phyloP scores from a whole-genome alignment of 306 rosid genomes.

The Lotus japonicus region DNA sequence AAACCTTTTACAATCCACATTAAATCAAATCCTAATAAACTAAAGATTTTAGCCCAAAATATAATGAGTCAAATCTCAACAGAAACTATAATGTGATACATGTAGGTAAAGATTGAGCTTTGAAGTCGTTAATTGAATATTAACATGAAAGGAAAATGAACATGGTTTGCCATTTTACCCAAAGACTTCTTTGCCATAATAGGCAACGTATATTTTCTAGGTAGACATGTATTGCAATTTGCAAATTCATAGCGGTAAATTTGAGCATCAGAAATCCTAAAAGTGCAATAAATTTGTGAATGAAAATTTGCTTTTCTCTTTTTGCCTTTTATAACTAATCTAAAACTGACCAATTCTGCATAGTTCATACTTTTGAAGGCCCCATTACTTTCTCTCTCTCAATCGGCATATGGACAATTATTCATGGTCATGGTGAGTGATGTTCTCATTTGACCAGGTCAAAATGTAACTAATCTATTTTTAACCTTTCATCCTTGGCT shows the following conservation, averaged over 20 bases:
- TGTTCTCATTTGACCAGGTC: slow-evolving; percentile 53
- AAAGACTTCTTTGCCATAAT: not conserved
- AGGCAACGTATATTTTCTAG: slow-evolving; percentile 13
- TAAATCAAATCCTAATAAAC: too few relatives aligned
- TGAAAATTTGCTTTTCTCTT: not conserved
- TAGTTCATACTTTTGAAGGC: slow-evolving; percentile 16
- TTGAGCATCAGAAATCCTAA: slow-evolving; percentile 5
- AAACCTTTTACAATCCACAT: too few relatives aligned
- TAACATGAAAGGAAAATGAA: not conserved
- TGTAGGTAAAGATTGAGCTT: too few relatives aligned
- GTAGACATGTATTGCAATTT: slow-evolving; percentile 18
- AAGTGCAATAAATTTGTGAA: slow-evolving; percentile 8
- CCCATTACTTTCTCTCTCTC: slow-evolving; percentile 12
- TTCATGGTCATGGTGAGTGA: slow-evolving; percentile 15
- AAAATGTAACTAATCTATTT: slow-evolving; percentile 22
- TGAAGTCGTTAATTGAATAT: not conserved
- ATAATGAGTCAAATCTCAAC: too few relatives aligned
- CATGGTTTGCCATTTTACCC: not conserved
- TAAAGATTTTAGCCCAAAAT: too few relatives aligned
- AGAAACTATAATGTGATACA: too few relatives aligned
- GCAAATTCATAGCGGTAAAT: not conserved
- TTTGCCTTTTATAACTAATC: slow-evolving; percentile 15
- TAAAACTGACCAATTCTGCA: slow-evolving; percentile 10
- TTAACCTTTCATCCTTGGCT: slow-evolving; percentile 18
- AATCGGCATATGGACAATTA: slow-evolving; percentile 21